Evolutionary conservation across 805 yeast genomes (phyloP).

Genomic region (Candida sonorensis): DNA sequence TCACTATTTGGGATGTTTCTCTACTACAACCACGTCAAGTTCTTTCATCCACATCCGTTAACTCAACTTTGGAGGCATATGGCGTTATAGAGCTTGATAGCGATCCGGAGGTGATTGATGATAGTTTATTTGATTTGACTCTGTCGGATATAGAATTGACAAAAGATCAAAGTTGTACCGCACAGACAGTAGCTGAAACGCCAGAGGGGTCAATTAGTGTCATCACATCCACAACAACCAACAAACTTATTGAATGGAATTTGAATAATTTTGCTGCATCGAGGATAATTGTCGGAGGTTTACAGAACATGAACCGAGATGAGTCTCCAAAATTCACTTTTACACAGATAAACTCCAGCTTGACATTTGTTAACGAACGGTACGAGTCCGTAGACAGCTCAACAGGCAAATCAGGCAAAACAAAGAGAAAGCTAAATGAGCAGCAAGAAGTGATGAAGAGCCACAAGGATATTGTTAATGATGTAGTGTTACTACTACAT

Average conservation of each 20-base stretch:
- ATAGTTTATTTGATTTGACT: slow-evolving; percentile 13
- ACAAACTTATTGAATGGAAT: slow-evolving; percentile 33
- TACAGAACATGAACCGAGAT: slow-evolving; percentile 3
- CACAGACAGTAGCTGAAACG: slow-evolving; percentile 11
- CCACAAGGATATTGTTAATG: slow-evolving; percentile 48
- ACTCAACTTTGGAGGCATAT: slow-evolving; percentile 21
- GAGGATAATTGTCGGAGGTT: slow-evolving; percentile 20
- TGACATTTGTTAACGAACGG: slow-evolving; percentile 36
- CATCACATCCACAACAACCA: slow-evolving; percentile 12
- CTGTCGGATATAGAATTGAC: slow-evolving; percentile 7
- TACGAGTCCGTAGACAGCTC: slow-evolving; percentile 8
- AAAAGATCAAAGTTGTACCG: slow-evolving; percentile 20
- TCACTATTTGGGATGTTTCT: slow-evolving; percentile 73
- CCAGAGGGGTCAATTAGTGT: slow-evolving; percentile 6
- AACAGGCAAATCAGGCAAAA: slow-evolving; percentile 2
- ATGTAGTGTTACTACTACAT: slow-evolving; percentile 34
- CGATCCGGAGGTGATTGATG: slow-evolving; percentile 17
- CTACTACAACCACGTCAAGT: slow-evolving; percentile 43
- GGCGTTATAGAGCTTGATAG: slow-evolving; percentile 17
- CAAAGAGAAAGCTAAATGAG: slow-evolving; percentile 16
- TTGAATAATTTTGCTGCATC: slow-evolving; percentile 27
- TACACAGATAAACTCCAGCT: slow-evolving; percentile 32
- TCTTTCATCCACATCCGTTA: slow-evolving; percentile 18
- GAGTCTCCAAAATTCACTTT: slow-evolving; percentile 17
- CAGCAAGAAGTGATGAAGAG: slow-evolving; percentile 37